These are phyloP conservation scores for Amylocystis lapponica DNA, from an alignment of 768 basidiomycete species.

Conservation along the genomic window DNA sequence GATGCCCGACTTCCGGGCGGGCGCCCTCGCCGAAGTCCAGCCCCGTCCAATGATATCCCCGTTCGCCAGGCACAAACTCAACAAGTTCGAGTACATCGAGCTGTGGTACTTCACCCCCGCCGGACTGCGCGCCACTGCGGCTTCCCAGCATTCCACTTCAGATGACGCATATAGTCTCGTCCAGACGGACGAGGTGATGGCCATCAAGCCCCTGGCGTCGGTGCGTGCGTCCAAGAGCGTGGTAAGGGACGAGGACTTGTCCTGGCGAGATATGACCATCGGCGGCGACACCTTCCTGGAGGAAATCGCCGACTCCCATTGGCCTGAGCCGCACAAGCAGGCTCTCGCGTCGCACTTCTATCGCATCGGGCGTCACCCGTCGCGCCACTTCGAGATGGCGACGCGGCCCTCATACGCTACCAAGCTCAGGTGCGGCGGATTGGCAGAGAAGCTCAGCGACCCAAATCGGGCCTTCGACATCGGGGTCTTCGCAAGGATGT, in stretches of 20 bases:
- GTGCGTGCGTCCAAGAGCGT: not conserved
- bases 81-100: too few species aligned
- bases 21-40: too few species aligned
- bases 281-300: not conserved
- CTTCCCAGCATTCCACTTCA: too few species aligned
- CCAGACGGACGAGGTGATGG: too few species aligned
- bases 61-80: too few species aligned
- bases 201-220: too few species aligned
- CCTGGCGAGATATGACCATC: not conserved
- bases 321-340: not conserved
- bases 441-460: not conserved
- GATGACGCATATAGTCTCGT: too few species aligned
- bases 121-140: too few species aligned
- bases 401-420: not conserved
- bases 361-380: not conserved
- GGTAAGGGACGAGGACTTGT: not conserved
- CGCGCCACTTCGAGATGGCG: not conserved
- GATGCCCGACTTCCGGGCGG: too few species aligned
- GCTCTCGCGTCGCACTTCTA: not conserved
- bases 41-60: too few species aligned
- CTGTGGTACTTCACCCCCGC: too few species aligned
- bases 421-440: not conserved
- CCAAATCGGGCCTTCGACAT: not conserved
- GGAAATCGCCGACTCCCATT: not conserved
- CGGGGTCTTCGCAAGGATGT: not conserved